These are phyloP conservation scores for Aurantiochytrium sp. DNA, from an alignment of 108 stramenopile genomes.

Conservation along the genomic window DNA sequence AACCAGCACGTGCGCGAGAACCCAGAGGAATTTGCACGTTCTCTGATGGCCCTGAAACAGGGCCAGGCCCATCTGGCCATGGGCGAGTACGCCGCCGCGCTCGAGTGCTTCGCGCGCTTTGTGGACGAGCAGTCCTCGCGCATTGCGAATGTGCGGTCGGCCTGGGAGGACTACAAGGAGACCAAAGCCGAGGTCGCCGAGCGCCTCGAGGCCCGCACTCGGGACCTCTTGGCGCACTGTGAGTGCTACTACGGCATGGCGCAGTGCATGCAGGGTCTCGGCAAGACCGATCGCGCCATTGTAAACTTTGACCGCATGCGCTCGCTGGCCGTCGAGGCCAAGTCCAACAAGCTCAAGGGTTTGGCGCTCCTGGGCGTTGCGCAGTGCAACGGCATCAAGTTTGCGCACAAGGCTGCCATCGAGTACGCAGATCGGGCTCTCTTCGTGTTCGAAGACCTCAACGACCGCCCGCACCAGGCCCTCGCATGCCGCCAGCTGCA, in stretches of 20 bases:
- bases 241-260: constrained; percentile 27
- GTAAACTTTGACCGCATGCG: neutral
- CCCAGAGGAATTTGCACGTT: neutral
- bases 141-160: neutral
- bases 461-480: neutral
- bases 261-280: neutral
- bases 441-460: neutral
- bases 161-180: neutral
- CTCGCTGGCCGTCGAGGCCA: constrained; percentile 5
- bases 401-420: neutral
- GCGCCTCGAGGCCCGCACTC: neutral
- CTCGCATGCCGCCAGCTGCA: neutral
- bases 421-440: constrained; percentile 20
- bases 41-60: neutral
- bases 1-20: neutral
- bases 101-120: neutral
- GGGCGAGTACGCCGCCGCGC: neutral
- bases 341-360: neutral
- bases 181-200: neutral
- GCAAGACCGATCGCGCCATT: neutral
- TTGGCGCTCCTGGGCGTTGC: constrained; percentile 2
- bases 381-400: neutral
- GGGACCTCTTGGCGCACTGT: neutral
- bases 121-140: neutral
- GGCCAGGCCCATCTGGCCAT: neutral